These are phyloP conservation scores for Trifolium pratense DNA, from an alignment of 306 rosid genomes.

Conservation along the genomic window DNA sequence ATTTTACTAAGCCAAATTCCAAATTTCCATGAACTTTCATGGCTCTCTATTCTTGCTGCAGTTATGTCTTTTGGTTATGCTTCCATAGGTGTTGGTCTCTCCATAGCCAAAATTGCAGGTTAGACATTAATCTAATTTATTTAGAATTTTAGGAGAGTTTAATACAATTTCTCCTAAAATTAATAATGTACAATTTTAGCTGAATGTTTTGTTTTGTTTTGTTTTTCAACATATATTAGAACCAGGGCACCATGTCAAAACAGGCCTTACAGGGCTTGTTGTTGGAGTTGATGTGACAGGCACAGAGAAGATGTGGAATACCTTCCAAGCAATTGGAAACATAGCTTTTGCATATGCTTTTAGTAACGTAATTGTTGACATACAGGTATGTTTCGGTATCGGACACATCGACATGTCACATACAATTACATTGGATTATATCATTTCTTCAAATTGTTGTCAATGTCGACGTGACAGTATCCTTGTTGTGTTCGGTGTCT, in stretches of 20 bases:
- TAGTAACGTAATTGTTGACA: constrained; percentile 42
- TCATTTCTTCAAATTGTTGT: too few species aligned
- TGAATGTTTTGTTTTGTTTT: not conserved
- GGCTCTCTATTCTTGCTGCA: constrained; percentile 51
- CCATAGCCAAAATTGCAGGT: constrained; percentile 60
- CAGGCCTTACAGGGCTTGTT: constrained; percentile 37
- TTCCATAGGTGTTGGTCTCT: constrained; percentile 47
- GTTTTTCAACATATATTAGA: constrained; percentile 1
- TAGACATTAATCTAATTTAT: not conserved
- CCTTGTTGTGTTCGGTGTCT: too few species aligned
- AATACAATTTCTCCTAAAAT: too few species aligned
- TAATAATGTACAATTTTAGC: not conserved
- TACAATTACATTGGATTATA: too few species aligned
- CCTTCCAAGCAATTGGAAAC: constrained; percentile 53
- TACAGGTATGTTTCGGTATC: constrained; percentile 29
- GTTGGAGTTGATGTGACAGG: constrained; percentile 48
- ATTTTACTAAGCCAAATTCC: constrained; percentile 54
- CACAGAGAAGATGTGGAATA: constrained; percentile 42
- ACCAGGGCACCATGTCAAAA: constrained; percentile 30
- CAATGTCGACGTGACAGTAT: too few species aligned
- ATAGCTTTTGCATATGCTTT: constrained; percentile 56
- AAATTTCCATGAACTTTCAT: constrained; percentile 49
- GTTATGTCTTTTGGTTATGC: constrained; percentile 55
- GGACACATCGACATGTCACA: too few species aligned
- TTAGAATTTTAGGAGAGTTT: too few species aligned